These are phyloP conservation scores for Claviceps purpurea DNA, from an alignment of 2,329 filamentous ascomycete species.

Conservation along the genomic window DNA sequence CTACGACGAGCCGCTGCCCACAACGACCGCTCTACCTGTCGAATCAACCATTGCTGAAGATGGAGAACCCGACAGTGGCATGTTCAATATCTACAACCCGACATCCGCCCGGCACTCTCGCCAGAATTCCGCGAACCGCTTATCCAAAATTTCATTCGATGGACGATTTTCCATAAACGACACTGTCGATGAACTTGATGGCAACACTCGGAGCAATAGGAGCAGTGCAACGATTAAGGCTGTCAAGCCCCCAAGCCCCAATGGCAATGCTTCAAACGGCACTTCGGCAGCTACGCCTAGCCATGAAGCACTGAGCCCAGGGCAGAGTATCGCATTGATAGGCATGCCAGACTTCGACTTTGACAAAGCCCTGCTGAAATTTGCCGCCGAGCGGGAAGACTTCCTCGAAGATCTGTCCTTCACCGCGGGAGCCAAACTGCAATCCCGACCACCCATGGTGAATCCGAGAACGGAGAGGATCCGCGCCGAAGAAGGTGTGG, in stretches of 20 bases:
- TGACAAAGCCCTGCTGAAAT: slow-evolving; percentile 83
- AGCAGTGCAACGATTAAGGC: slow-evolving; percentile 52
- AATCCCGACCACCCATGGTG: slow-evolving; percentile 56
- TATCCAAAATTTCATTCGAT: slow-evolving; percentile 40
- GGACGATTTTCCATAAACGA: slow-evolving; percentile 37
- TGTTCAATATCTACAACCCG: slow-evolving; percentile 16
- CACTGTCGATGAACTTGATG: slow-evolving; percentile 45
- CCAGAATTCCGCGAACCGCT: slow-evolving; percentile 44
- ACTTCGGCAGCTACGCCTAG: slow-evolving; percentile 11
- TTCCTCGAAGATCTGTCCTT: slow-evolving; percentile 90
- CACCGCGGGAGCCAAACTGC: slow-evolving; percentile 66
- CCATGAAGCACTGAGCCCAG: background rate
- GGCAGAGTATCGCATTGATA: slow-evolving; percentile 1
- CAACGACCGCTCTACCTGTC: slow-evolving; percentile 21
- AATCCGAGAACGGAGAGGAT: slow-evolving; percentile 74
- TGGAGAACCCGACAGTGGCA: slow-evolving; percentile 38
- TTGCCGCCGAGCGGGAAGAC: slow-evolving; percentile 84
- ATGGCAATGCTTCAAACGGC: slow-evolving; percentile 14
- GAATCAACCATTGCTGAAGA: slow-evolving; percentile 51
- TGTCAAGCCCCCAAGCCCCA: slow-evolving; percentile 16
- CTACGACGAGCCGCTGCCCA: slow-evolving; percentile 41
- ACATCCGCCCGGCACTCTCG: slow-evolving; percentile 42
- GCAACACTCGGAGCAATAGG: slow-evolving; percentile 47
- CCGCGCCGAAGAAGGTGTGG: slow-evolving; percentile 53
- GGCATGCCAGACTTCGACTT: slow-evolving; percentile 67